phyloP scores from a whole-genome alignment of 2,329 filamentous ascomycete genomes.

The Aspergillus novofumigatus region DNA sequence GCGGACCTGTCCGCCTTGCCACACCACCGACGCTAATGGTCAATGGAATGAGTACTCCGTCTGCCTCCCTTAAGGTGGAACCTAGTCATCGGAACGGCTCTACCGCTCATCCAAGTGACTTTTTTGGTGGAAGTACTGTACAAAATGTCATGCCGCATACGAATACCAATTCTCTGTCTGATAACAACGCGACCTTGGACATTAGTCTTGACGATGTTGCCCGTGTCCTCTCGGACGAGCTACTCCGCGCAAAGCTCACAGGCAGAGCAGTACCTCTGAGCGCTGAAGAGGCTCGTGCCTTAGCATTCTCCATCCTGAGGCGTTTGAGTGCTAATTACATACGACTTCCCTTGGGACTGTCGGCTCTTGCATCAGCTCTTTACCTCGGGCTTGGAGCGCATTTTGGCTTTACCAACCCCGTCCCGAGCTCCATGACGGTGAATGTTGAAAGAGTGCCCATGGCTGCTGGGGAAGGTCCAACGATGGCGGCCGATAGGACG shows the following conservation, averaged over 20 bases:
- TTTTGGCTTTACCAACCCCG: conserved; percentile 25
- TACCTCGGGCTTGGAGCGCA: conserved; percentile 35
- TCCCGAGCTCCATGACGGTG: conserved; percentile 24
- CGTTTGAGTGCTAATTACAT: conserved; percentile 28
- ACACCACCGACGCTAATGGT: conserved; percentile 40
- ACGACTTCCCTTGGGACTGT: conserved; percentile 18
- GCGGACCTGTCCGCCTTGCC: conserved; percentile 40
- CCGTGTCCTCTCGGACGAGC: conserved; percentile 28
- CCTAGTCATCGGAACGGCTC: conserved; percentile 14
- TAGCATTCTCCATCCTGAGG: conserved; percentile 30
- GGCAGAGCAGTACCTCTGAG: conserved; percentile 26
- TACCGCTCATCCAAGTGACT: conserved; percentile 2
- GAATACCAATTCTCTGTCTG: conserved; percentile 3
- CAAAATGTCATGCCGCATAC: not conserved
- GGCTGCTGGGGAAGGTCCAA: conserved; percentile 2
- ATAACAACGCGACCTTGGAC: conserved; percentile 4
- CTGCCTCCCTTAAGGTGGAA: conserved; percentile 12
- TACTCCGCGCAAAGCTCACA: conserved; percentile 26
- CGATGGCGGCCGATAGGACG: conserved; percentile 5
- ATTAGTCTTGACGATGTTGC: conserved; percentile 31
- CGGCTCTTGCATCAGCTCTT: conserved; percentile 28
- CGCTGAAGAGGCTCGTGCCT: conserved; percentile 26
- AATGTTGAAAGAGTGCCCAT: conserved; percentile 15
- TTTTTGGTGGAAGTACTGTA: not conserved
- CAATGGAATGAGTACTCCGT: conserved; percentile 31